These are phyloP conservation scores for Barnettozyma salicaria DNA, from an alignment of 805 yeast species.

Conservation along the genomic window DNA sequence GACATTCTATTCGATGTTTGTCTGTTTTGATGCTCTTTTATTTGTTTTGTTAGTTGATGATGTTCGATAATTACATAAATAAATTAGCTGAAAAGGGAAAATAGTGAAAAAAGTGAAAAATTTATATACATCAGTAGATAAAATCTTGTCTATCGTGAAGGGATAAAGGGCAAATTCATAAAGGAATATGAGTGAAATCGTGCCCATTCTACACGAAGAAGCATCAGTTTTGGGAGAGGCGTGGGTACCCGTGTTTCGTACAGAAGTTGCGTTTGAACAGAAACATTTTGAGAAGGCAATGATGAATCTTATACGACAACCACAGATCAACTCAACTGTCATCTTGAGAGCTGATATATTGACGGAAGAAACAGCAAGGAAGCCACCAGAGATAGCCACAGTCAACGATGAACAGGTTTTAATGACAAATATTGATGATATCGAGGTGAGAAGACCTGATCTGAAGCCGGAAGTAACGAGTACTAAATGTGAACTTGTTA, in stretches of 20 bases:
- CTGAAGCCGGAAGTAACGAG: constrained; percentile 24
- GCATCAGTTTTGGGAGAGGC: constrained; percentile 46
- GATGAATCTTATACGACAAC: constrained; percentile 72
- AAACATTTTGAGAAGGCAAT: constrained; percentile 69
- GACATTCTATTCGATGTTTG: constrained; percentile 11
- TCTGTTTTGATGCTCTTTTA: not conserved
- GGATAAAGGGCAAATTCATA: constrained; percentile 16
- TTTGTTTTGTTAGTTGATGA: not conserved
- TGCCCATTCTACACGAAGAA: constrained; percentile 34
- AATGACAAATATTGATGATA: constrained; percentile 36
- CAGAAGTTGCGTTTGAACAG: constrained; percentile 41
- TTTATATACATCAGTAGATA: not conserved
- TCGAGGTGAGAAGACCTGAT: constrained; percentile 30
- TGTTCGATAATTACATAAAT: not conserved
- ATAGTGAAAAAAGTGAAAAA: not conserved
- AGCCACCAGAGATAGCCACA: too few relatives aligned
- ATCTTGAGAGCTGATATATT: constrained; percentile 83
- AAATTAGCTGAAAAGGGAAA: not conserved
- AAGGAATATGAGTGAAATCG: constrained; percentile 16
- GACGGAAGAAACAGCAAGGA: constrained; percentile 40
- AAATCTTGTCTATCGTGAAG: constrained; percentile 2
- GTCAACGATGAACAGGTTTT: constrained; percentile 21
- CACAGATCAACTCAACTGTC: constrained; percentile 88
- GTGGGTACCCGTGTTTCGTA: constrained; percentile 58
- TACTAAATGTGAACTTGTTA: constrained; percentile 51